Evolutionary conservation across 2,329 filamentous ascomycete species (phyloP).

Genomic region (Calycina marina): DNA sequence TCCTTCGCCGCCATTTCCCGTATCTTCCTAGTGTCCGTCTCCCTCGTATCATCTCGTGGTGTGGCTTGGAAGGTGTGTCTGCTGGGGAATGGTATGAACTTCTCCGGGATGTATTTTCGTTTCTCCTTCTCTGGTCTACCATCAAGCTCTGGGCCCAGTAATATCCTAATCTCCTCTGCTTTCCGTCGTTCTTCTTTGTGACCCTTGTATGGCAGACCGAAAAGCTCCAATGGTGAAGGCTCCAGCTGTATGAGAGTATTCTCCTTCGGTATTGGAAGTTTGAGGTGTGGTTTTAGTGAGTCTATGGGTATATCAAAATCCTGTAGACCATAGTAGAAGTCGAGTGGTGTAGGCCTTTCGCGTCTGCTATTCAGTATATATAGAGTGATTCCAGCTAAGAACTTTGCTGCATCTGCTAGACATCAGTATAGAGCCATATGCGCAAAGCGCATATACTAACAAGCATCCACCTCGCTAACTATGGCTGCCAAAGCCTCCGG

Average conservation of each 20-base stretch:
- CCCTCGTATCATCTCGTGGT: conserved; percentile 29
- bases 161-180: conserved; percentile 15
- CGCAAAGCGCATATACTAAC: conserved; percentile 26
- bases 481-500: conserved; percentile 45
- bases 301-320: conserved; percentile 36
- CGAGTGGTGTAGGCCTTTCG: conserved; percentile 36
- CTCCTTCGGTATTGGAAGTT: conserved; percentile 31
- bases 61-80: conserved; percentile 50
- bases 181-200: too few species aligned
- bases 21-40: conserved; percentile 40
- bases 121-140: conserved; percentile 40
- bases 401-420: conserved; percentile 17
- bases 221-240: conserved; percentile 25
- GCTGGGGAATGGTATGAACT: conserved; percentile 48
- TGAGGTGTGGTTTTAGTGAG: conserved; percentile 40
- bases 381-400: conserved; percentile 19
- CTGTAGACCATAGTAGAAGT: conserved; percentile 39
- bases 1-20: conserved; percentile 43
- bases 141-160: conserved; percentile 38
- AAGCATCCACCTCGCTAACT: conserved; percentile 38
- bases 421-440: conserved; percentile 5
- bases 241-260: conserved; percentile 23
- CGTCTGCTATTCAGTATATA: conserved; percentile 26
- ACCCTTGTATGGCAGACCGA: conserved; percentile 29
- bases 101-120: conserved; percentile 40